These are phyloP conservation scores for Ceratocystis papillata DNA, from an alignment of 2,329 filamentous ascomycete genomes.

Conservation along the genomic window DNA sequence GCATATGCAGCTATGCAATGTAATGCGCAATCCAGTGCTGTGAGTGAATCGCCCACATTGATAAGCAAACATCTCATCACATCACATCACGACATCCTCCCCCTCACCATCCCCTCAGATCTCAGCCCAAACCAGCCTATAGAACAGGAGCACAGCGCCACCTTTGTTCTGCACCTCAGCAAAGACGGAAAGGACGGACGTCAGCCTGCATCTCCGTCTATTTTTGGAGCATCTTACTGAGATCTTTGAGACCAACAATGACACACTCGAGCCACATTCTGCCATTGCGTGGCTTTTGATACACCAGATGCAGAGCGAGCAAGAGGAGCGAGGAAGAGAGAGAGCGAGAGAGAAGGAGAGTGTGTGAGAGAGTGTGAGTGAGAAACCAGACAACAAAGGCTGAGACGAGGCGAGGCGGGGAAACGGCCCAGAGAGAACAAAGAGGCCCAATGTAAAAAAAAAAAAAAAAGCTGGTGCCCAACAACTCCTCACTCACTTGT, in stretches of 20 bases:
- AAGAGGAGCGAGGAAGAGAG: not conserved
- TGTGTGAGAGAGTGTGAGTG: no score
- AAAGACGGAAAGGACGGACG: constrained; percentile 4
- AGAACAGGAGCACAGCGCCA: not conserved
- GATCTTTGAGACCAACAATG: not conserved
- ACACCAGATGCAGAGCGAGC: not conserved
- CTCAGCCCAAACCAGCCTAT: not conserved
- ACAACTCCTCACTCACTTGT: not conserved
- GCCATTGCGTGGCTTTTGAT: not conserved
- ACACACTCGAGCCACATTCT: not conserved
- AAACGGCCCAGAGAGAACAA: not conserved
- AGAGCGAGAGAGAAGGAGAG: no score
- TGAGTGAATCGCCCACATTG: not conserved
- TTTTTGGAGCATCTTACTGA: not conserved
- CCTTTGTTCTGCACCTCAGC: constrained; percentile 3
- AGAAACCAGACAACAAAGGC: not conserved
- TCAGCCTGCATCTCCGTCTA: not conserved
- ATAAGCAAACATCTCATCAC: constrained; percentile 2
- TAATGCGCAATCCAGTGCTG: no score
- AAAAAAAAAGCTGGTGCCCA: not conserved
- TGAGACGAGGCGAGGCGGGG: not conserved
- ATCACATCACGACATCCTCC: not conserved
- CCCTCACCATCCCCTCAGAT: not conserved
- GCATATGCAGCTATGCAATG: not conserved
- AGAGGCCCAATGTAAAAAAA: not conserved